Evolutionary conservation across 2,329 filamentous ascomycete species (phyloP), one percentile per base, ranked within the genome.

Genomic region (Ceratocystis albifundus): DNA sequence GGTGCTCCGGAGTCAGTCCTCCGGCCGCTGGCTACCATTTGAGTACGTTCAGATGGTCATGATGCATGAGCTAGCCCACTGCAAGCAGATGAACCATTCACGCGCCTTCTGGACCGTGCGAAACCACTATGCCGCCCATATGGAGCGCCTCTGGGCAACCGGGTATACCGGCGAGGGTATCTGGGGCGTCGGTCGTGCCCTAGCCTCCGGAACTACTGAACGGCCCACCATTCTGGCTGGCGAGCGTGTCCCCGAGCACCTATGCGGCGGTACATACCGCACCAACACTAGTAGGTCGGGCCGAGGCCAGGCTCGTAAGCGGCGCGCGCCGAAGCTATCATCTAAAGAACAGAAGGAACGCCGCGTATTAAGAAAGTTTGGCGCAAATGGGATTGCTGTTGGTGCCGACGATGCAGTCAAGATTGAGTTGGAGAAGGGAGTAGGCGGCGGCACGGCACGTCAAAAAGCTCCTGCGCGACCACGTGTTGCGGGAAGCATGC

Each of bases 61-160:
- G 90, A 92, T 95, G 84, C 90, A 96, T 74, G 89, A 94, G 78
- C 78, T 95, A 36, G 90, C 90, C 2, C 90, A 95, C 74, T 92
- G 88, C 79, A 88, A 89, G 74, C 87, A 96, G 73, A 96, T 96
- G 91, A 95, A 96, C 74, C 90, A 96, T 73, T 88, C 85, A 1
- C 81, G 83, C 66, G 84, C 83, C 1, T 96, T 96, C 72, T 96
- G 90, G 90, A 82, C 82, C 8, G 87, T 92, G 20, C 80, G 90
- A 61, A 88, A 94, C 74, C 76, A 79, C 53, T 94, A 88, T 72
- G 86, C 88, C 1, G 80, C 79, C 7, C 82, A 90, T 66, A 85
- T 96, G 82, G 83, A 85, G 69, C 79, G 70, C 1, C 77, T 96
- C 1, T 94, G 89, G 88, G 74, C 74, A 0, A 83, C 80, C 66